Percentiles rank a stretch among this genome's conserved stretches.
phyloP scores from a whole-genome alignment of 371 early-diverging fungal species.

The Mortierella sp. region DNA sequence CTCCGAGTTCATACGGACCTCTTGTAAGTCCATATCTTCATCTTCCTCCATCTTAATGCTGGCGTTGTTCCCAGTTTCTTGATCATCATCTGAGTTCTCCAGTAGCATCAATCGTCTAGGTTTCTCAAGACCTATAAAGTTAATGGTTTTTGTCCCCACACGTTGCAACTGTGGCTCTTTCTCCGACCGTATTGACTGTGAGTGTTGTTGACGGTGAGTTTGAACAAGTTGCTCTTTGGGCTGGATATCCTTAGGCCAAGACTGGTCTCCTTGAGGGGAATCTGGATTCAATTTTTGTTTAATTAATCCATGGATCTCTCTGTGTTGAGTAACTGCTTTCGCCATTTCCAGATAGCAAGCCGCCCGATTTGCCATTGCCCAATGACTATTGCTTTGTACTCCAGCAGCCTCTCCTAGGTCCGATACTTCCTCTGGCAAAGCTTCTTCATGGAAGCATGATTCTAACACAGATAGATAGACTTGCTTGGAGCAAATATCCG shows the following conservation, averaged over 20 bases:
- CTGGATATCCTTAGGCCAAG: constrained; percentile 56
- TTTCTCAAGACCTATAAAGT: constrained; percentile 32
- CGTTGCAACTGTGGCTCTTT: background rate
- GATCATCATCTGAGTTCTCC: background rate
- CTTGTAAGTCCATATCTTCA: constrained; percentile 13
- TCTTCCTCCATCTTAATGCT: constrained; percentile 7
- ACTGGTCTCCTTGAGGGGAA: constrained; percentile 32
- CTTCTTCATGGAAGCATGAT: constrained; percentile 51
- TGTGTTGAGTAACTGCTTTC: constrained; percentile 62
- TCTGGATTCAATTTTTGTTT: constrained; percentile 56
- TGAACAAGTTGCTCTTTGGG: background rate
- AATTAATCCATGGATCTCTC: constrained; percentile 67
- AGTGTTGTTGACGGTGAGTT: background rate
- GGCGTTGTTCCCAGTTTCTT: background rate
- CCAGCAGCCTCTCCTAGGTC: background rate
- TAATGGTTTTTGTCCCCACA: constrained; percentile 15
- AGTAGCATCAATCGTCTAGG: constrained; percentile 39
- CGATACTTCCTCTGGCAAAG: background rate
- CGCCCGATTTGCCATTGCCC: constrained; percentile 17
- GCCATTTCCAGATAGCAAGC: constrained; percentile 61
- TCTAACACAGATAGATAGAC: constrained; percentile 36
- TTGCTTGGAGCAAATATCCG: constrained; percentile 42
- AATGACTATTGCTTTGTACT: background rate
- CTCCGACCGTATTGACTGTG: background rate
- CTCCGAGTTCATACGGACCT: constrained; percentile 12